Evolutionary conservation across 306 rosid genomes (phyloP).

Genomic region (Senna siamea): DNA sequence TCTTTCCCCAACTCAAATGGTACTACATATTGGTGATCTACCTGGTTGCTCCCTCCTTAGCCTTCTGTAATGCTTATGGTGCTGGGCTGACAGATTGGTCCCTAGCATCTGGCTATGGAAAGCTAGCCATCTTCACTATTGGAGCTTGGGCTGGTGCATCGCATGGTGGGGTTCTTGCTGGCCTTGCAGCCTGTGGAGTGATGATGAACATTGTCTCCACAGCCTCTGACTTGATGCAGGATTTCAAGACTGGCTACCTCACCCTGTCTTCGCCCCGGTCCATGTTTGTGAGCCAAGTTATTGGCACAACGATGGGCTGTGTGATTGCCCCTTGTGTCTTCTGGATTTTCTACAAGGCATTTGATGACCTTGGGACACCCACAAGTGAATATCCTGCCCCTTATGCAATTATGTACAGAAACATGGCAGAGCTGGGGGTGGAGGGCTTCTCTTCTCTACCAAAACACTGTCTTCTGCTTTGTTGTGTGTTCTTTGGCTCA

Average conservation of each 20-base stretch:
- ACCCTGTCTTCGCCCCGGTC: slow-evolving; percentile 56
- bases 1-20: slow-evolving; percentile 56
- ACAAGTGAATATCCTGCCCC: slow-evolving; percentile 53
- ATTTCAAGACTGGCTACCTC: slow-evolving; percentile 59
- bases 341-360: slow-evolving; percentile 61
- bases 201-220: slow-evolving; percentile 68
- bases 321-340: slow-evolving; percentile 55
- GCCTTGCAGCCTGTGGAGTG: slow-evolving; percentile 62
- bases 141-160: slow-evolving; percentile 61
- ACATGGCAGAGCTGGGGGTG: slow-evolving; percentile 55
- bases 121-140: slow-evolving; percentile 57
- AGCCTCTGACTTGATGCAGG: slow-evolving; percentile 60
- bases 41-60: slow-evolving; percentile 56
- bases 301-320: slow-evolving; percentile 60
- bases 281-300: slow-evolving; percentile 59
- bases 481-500: slow-evolving; percentile 48
- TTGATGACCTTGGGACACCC: slow-evolving; percentile 44
- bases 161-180: slow-evolving; percentile 55
- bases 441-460: slow-evolving; percentile 51
- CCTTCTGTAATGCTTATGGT: slow-evolving; percentile 65
- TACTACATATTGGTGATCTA: slow-evolving; percentile 57
- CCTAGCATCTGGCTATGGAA: slow-evolving; percentile 57
- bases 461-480: slow-evolving; percentile 48
- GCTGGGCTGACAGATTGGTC: slow-evolving; percentile 63
- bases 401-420: slow-evolving; percentile 46